Conservation (phyloP, 371 early-diverging fungal species). For the Amoeboaphelidium occidentale region DNA sequence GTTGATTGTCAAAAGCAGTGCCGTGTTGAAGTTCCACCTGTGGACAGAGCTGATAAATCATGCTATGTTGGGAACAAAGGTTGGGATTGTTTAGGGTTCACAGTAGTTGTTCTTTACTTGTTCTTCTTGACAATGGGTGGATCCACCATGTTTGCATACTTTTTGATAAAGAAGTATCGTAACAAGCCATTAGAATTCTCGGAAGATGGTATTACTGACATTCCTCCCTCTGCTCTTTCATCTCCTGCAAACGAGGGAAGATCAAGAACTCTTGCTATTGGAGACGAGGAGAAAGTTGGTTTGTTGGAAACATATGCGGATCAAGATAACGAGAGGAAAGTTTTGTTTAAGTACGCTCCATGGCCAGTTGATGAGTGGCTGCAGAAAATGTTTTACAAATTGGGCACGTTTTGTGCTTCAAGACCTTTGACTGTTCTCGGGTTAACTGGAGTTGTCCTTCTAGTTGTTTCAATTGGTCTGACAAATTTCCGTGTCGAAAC, state of each 20-base stretch:
- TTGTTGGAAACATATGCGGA: neutral
- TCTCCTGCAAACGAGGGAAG: neutral
- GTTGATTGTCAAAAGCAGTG: slow-evolving; percentile 38
- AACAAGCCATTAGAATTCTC: too few relatives aligned
- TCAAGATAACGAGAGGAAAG: neutral
- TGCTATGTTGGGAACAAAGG: slow-evolving; percentile 21
- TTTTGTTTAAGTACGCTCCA: neutral
- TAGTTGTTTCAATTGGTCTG: slow-evolving; percentile 25
- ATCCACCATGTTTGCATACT: neutral
- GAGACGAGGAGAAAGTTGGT: too few relatives aligned
- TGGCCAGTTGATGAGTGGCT: neutral
- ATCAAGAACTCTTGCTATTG: too few relatives aligned
- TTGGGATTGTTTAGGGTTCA: slow-evolving; percentile 29
- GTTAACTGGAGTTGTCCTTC: slow-evolving; percentile 17
- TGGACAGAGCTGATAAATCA: slow-evolving; percentile 11
- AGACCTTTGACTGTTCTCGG: slow-evolving; percentile 22
- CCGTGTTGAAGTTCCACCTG: slow-evolving; percentile 18
- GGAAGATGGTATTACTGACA: too few relatives aligned
- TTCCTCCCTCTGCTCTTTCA: neutral
- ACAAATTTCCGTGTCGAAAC: slow-evolving; percentile 11
- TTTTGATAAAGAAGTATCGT: neutral
- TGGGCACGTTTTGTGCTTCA: slow-evolving; percentile 31
- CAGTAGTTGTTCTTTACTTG: slow-evolving; percentile 22
- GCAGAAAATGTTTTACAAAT: slow-evolving; percentile 25
- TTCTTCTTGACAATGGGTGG: slow-evolving; percentile 13